Base-by-base conservation (phyloP, 495 filamentous ascomycete genomes). In the Aspergillus carlsbadensis region DNA sequence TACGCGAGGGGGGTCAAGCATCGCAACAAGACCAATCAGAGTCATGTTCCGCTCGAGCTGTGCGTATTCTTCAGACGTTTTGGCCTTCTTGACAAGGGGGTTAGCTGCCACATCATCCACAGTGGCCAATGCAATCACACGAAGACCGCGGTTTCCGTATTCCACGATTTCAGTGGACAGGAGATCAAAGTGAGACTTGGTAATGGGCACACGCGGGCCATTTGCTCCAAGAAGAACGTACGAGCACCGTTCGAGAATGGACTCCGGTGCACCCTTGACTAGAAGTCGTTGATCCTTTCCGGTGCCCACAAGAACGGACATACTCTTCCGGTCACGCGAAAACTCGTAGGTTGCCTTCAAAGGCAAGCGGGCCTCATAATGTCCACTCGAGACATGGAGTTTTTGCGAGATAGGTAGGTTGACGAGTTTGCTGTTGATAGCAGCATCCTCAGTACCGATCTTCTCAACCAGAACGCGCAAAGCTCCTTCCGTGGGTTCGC, bases 261-360 rank as follows among this genome's bases (percentile, higher is more conserved):
- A 88, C 71, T 99, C 95, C 10, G 95, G 95, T 11, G 95, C 95
- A 58, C 95, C 95, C 73, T 99, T 99, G 56, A 98, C 94, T 21
- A 99, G 83, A 13, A 99, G 86, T 66, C 87, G 88, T 69, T 93
- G 81, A 33, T 84, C 69, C 39, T 77, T 78, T 43, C 78, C 83
- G 41, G 81, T 75, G 50, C 87, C 85, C 44, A 94, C 88, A 15
- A 97, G 82, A 26, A 98, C 95, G 22, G 95, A 99, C 95, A 99
- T 99, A 68, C 95, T 98, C 81, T 99, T 99, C 18, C 95, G 83
- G 70, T 98, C 95, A 65, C 95, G 86, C 5, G 95, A 98, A 73
- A 99, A 99, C 68, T 99, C 95, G 59, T 92, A 99, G 13, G 91
- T 96, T 1, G 92, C 86, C 54, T 96, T 80, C 51, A 86, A 83